Base-by-base conservation (phyloP, 148 eudicot genomes). In the Chenopodium formosanum region DNA sequence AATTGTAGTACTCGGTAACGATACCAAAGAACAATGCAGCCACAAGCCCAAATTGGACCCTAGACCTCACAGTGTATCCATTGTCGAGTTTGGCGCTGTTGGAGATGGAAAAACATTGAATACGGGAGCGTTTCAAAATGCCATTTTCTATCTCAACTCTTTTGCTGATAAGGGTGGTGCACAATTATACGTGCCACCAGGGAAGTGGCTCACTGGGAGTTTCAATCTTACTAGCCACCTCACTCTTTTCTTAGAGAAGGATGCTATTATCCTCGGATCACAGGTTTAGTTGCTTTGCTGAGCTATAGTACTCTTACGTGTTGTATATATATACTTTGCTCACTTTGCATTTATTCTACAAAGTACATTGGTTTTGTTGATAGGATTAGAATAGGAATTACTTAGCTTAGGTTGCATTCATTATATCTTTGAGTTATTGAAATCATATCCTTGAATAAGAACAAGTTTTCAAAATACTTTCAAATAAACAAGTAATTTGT, bases 121-220 rank as follows among this genome's bases (percentile, higher is more conserved):
- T 74, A 90, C 93, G 1, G 84, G 84, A 27, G 93, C 93, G 4
- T 89, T 90, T 75, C 91, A 89, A 32, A 90, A 90, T 80, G 93
- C 93, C 46, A 83, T 90, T 23, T 90, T 88, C 82, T 90, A 90
- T 83, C 91, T 90, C 58, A 87, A 87, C 62, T 88, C 93, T 1
- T 90, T 90, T 82, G 89, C 91, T 0, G 93, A 90, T 71, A 90
- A 90, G 82, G 93, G 93, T 13, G 93, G 93, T 7, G 93, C 93
- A 5, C 93, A 89, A 70, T 62, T 90, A 50, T 90, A 90, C 69
- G 90, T 90, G 71, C 93, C 93, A 3, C 77, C 86, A 4, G 93
- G 93, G 20, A 79, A 74, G 75, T 90, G 93, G 93, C 90, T 89
- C 27, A 90, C 90, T 1, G 91, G 91, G 50, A 88, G 91, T 83